Base-by-base conservation (phyloP, 140 eudicot species). In the Eryngium alpinum region DNA sequence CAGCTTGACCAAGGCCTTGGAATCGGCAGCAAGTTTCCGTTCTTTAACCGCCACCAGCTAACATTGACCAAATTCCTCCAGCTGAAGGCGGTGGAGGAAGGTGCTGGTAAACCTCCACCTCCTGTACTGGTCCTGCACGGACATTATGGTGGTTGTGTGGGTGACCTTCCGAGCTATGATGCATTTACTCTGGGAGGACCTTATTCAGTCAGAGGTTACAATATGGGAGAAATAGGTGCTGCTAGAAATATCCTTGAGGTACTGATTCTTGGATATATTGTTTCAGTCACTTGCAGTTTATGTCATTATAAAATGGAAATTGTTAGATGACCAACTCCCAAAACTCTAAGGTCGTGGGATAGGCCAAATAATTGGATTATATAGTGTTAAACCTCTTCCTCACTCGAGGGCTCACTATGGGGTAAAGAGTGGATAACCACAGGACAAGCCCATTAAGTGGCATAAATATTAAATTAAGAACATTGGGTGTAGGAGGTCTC, bases 181-280 rank as follows among this genome's bases (percentile, higher is more conserved):
- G 92, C 92, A 63, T 90, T 90, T 62, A 87, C 91, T 25, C 90
- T 90, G 22, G 95, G 95, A 0, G 95, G 95, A 31, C 95, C 95
- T 53, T 88, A 88, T 78, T 90, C 95, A 6, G 92, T 90, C 25
- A 83, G 95, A 69, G 95, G 95, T 80, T 90, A 90, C 81, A 90
- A 85, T 85, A 87, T 88, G 95, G 92, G 95, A 52, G 92, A 88
- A 81, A 74, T 90, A 46, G 92, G 95, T 59, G 94, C 94, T 78
- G 94, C 94, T n/a, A 83, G 94, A 85, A 86, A 85, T 79, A 90
- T 88, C 24, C 83, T 88, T 69, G 95, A 90, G 94, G 94, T 90
- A 88, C 32, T 49, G 24, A 74, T 46, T 74, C 44, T n/a, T 43
- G 9, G 59, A 46, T 38, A 2, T 10, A 12, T 17, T 12, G 27